Conservation (phyloP, 2,329 filamentous ascomycete genomes). For the Raffaelea deltoideospora region DNA sequence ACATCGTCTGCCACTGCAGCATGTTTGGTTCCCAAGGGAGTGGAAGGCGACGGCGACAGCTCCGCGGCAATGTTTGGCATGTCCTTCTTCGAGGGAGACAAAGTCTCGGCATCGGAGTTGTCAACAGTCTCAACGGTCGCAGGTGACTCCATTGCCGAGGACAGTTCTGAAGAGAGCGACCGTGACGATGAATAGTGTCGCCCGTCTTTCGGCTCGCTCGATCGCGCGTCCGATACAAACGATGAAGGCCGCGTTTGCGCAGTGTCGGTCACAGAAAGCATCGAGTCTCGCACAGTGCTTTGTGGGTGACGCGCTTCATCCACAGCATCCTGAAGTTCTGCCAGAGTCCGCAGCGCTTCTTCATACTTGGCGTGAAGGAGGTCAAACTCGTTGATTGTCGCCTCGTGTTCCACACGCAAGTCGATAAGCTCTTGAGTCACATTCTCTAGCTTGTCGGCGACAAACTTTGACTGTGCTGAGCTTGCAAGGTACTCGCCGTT, state of each 20-base stretch:
- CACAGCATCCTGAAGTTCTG: constrained; percentile 70
- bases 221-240: constrained; percentile 69
- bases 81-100: constrained; percentile 12
- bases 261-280: constrained; percentile 37
- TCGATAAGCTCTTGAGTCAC: constrained; percentile 87
- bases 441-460: constrained; percentile 82
- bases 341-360: constrained; percentile 65
- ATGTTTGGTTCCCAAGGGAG: not conserved
- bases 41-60: not conserved
- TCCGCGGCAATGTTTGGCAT: not conserved
- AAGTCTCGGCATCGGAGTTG: constrained; percentile 43
- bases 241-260: constrained; percentile 50
- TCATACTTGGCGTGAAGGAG: constrained; percentile 79
- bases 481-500: constrained; percentile 36
- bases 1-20: not conserved
- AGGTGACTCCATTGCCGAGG: constrained; percentile 67
- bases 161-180: constrained; percentile 88
- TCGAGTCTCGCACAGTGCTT: constrained; percentile 33
- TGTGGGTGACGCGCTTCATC: constrained; percentile 60
- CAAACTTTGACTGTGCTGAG: constrained; percentile 68
- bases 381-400: constrained; percentile 66
- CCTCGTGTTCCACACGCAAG: constrained; percentile 79
- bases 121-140: constrained; percentile 49
- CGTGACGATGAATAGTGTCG: constrained; percentile 63
- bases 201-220: constrained; percentile 53